These are phyloP conservation scores for Apophysomyces elegans DNA, from an alignment of 371 early-diverging fungal species.

Conservation along the genomic window DNA sequence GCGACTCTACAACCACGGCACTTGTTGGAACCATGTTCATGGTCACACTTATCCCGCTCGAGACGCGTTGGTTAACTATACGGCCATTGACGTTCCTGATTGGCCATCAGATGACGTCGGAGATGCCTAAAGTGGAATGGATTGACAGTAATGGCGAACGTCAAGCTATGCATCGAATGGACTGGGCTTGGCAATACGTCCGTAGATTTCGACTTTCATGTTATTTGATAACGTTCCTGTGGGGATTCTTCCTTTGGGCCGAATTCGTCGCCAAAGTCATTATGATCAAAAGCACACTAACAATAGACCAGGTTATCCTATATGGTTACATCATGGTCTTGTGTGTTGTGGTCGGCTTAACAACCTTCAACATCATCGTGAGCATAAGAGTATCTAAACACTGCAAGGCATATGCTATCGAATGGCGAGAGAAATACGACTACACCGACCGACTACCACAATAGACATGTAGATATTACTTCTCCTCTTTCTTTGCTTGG, in stretches of 20 bases:
- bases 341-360: slow-evolving; percentile 15
- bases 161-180: slow-evolving; percentile 22
- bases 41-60: slow-evolving; percentile 44
- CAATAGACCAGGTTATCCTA: slow-evolving; percentile 37
- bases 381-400: neutral
- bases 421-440: slow-evolving; percentile 2
- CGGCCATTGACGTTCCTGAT: slow-evolving; percentile 42
- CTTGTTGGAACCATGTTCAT: slow-evolving; percentile 49
- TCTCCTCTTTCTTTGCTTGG: neutral
- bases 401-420: neutral
- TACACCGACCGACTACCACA: neutral
- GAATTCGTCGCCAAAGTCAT: slow-evolving; percentile 43
- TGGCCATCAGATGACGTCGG: slow-evolving; percentile 39
- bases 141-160: slow-evolving; percentile 27
- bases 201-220: slow-evolving; percentile 28
- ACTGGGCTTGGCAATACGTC: slow-evolving; percentile 39
- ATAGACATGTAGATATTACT: neutral
- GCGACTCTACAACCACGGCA: slow-evolving; percentile 48
- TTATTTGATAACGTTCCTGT: slow-evolving; percentile 26
- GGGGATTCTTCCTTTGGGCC: slow-evolving; percentile 38
- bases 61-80: slow-evolving; percentile 34
- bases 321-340: slow-evolving; percentile 37
- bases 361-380: neutral
- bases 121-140: slow-evolving; percentile 24
- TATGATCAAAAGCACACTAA: slow-evolving; percentile 40